Percentiles rank a stretch among this genome's conserved stretches.
Evolutionary conservation across 257 asterid species (phyloP).

Genomic region (Salvia miltiorrhiza): DNA sequence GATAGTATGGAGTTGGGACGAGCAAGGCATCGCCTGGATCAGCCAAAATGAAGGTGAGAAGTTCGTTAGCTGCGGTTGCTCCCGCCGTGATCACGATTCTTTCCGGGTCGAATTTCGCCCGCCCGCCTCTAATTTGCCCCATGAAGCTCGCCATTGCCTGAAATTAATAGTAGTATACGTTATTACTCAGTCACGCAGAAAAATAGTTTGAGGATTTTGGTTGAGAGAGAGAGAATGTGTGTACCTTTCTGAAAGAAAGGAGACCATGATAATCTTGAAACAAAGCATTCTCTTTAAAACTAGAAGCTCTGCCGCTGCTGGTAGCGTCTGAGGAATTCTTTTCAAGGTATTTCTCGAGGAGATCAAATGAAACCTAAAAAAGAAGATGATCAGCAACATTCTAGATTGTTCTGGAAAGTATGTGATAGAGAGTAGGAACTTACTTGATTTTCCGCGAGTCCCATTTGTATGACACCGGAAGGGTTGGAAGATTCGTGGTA

Average conservation of each 20-base stretch:
- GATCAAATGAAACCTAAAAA: conserved; percentile 72
- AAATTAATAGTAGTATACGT: background rate
- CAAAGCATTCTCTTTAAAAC: conserved; percentile 76
- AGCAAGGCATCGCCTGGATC: conserved; percentile 85
- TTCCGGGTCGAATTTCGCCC: conserved; percentile 69
- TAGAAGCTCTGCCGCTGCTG: conserved; percentile 25
- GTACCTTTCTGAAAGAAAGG: conserved; percentile 66
- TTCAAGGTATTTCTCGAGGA: conserved; percentile 65
- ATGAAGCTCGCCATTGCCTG: conserved; percentile 94
- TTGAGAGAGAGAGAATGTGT: background rate
- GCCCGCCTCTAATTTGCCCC: conserved; percentile 81
- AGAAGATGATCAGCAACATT: background rate
- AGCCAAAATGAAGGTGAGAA: conserved; percentile 75
- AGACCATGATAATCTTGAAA: conserved; percentile 98
- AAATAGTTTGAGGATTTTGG: too few species aligned
- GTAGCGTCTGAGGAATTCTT: conserved; percentile 33
- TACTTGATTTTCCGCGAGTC: conserved; percentile 90
- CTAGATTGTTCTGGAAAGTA: background rate
- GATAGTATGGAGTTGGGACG: conserved; percentile 92
- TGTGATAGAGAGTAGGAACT: background rate
- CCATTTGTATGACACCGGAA: conserved; percentile 88
- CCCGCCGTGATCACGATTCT: conserved; percentile 90
- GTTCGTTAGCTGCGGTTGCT: conserved; percentile 90
- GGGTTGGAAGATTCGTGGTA: conserved; percentile 58
- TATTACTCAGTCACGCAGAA: too few species aligned